Base-by-base conservation (phyloP, 192 early-diverging fungal genomes). In the Entomortierella beljakovae region DNA sequence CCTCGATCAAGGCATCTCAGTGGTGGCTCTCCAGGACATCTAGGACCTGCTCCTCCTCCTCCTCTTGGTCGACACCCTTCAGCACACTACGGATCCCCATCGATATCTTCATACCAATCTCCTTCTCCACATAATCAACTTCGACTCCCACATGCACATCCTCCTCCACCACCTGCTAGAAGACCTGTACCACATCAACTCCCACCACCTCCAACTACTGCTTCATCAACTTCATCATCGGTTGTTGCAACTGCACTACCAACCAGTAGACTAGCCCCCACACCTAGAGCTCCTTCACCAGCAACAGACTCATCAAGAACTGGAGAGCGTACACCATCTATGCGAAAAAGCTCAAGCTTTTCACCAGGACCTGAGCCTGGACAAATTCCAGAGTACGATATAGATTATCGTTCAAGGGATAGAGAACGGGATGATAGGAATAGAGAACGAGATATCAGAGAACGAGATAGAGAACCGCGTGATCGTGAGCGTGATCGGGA, bases 111-210 rank as follows among this genome's bases (percentile, higher is more conserved):
- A 2, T 79, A 79, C 26, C 75, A 79, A 13, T 79, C 75, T 13
- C 75, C 75, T 1, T 79, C 75, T 11, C 75, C 75, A 13, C 75
- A 79, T 13, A 79, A 79, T 26, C 75, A 79, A 32, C 68, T 79
- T 43, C 66, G 75, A 13, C 62, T 79, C 25, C 75, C 75, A 0
- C 75, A 79, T 20, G 75, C 75, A 8, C 75, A 79, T 56, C 75
- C 75, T 2, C 75, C 75, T 25, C 75, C 75, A 50, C 75, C 75
- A 38, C 75, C 75, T 0, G 75, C 75, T 6, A 38, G 75, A 28
- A 55, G 75, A 53, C 75, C 75, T 42, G 51, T 61, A n/a, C 57
- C 75, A 5, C 67, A 69, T 15, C 75, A 79, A 49, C 23, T 69
- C 7, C 74, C 74, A 6, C 74, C 65, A 16, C 74, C 66, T 46